Base-by-base conservation (phyloP, 345 rosid genomes). In the Firmiana major region DNA sequence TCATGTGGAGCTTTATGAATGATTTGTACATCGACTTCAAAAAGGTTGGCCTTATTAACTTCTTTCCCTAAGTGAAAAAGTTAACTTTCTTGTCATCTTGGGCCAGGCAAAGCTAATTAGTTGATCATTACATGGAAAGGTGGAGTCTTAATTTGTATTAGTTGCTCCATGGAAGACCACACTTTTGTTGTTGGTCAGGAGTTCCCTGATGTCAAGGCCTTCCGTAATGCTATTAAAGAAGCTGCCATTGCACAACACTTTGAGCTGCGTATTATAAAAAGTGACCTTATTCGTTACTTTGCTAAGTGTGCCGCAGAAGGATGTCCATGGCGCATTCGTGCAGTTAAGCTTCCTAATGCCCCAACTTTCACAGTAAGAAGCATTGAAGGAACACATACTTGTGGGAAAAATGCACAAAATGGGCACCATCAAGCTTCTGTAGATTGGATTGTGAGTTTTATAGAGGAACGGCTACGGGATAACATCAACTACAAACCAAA, bases 391-490 rank as follows among this genome's bases (percentile, higher is more conserved):
- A 75, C 76, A 58, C 89, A 88, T 76, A 84, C 89, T 31, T 88
- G 90, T 34, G 90, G 86, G 53, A 83, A 66, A 82, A 86, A 82
- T 76, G 86, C 88, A 12, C 87, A 86, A 58, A 81, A 83, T 31
- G 87, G 89, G 45, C 93, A 89, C 57, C 90, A 89, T 79, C 89
- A 89, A 62, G 93, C 91, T 49, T 88, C 89, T 43, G 86, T 89
- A 16, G 89, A 86, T 81, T 88, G 93, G 93, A 84, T 86, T 76
- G 93, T 86, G 71, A 84, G 79, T 67, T 89, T 86, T 59, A 86
- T 85, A 13, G 89, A 85, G 79, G 87, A 85, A 75, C 70, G 87
- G 28, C 74, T 89, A 19, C 75, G 87, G 57, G 83, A 84, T 80
- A 78, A 86, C 77, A 79, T 79, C 31, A 81, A 84, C 63, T 89